Evolutionary conservation across 2,329 filamentous ascomycete genomes (phyloP), one percentile per base, ranked within the genome.

Genomic region (Dryadomyces sulphureus): DNA sequence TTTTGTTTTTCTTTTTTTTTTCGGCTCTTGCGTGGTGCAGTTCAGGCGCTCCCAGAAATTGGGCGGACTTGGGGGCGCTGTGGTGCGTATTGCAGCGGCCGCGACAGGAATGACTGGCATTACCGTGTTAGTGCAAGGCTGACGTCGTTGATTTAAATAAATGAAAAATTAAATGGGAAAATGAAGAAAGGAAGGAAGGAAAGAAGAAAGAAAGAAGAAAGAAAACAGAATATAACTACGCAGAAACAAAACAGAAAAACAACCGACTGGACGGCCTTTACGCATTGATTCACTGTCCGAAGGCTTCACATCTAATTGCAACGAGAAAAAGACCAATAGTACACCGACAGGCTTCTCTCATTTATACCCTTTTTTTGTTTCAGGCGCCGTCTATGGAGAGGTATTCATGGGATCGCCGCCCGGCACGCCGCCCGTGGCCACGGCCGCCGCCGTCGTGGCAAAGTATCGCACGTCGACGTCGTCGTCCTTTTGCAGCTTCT

Each of bases 391-490:
- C 70, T 77, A 78, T 68, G 75, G 75, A 61, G 73, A 77, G 56
- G 74, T 79, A 65, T 76, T 77, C 75, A 79, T 79, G 32, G 75
- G 74, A 55, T 78, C 74, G 48, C 72, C 72, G 48, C 67, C 65
- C 46, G 62, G 58, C 54, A 61, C 59, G 45, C 60, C 54, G 39
- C 68, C 70, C 42, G 66, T 65, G 48, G 73, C 72, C 44, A 65
- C 67, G 62, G 75, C 79, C 50, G 83, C 81, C 42, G 92, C 90
- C 53, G 86, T 93, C 51, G 88, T 94, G 53, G 92, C 92, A 67
- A 94, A 98, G 71, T 90, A 98, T 63, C 92, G 80, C 59, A 98
- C 92, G 67, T 98, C 92, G 55, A 96, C 90, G 67, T 98, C 92
- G 54, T 93, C 86, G 61, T 98, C 92, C 67, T 90, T 84, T 70